These are phyloP conservation scores for Paramyrothecium roridum DNA, from an alignment of 2,329 filamentous ascomycete species.

Conservation along the genomic window DNA sequence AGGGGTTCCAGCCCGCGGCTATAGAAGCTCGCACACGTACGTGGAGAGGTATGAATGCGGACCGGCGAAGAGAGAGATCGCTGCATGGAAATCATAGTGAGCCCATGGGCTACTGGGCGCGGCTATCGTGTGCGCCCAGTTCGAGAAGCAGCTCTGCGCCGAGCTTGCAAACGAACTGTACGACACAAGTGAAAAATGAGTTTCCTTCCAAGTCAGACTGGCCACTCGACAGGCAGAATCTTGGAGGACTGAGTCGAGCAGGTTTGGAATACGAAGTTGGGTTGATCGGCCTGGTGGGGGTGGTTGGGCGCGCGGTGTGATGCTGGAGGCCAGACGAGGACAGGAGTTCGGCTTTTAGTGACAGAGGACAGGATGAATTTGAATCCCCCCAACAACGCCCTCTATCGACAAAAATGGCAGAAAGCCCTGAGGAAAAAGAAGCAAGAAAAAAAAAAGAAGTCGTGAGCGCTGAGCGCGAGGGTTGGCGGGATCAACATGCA, in stretches of 20 bases:
- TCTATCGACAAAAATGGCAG: too few species aligned
- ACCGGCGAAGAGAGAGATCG: slow-evolving; percentile 61
- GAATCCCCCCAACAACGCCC: too few species aligned
- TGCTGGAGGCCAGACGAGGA: too few species aligned
- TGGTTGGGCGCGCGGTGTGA: too few species aligned
- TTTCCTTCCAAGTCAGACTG: too few species aligned
- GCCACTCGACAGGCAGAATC: too few species aligned
- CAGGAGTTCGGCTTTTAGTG: too few species aligned
- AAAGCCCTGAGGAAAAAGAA: too few species aligned
- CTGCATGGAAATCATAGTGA: slow-evolving; percentile 61
- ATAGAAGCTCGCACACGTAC: slow-evolving; percentile 43
- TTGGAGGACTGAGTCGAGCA: too few species aligned
- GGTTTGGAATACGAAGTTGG: too few species aligned
- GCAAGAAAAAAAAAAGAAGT: neutral
- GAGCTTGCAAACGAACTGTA: slow-evolving; percentile 18
- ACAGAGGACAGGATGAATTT: too few species aligned
- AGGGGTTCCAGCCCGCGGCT: slow-evolving; percentile 2
- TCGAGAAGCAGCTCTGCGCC: slow-evolving; percentile 24
- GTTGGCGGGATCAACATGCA: neutral
- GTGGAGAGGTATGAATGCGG: slow-evolving; percentile 52
- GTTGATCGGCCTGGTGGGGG: too few species aligned
- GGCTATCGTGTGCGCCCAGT: slow-evolving; percentile 28
- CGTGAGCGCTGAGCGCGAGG: neutral
- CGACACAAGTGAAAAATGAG: neutral
- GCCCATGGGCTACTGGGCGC: slow-evolving; percentile 34